Evolutionary conservation across 305 asterid species (phyloP).

Genomic region (Fraxinus platypoda): DNA sequence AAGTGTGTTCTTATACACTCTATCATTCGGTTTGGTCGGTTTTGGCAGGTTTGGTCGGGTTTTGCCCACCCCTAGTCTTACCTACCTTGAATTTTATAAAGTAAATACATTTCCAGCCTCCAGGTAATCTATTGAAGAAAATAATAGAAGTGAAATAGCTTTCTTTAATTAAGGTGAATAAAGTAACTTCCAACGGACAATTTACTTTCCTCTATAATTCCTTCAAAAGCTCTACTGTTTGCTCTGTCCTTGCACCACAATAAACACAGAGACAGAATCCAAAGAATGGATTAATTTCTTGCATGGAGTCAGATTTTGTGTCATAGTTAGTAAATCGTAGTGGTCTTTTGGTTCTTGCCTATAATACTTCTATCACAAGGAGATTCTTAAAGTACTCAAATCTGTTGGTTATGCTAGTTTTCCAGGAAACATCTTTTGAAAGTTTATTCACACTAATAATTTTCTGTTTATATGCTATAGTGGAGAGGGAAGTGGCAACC

Average conservation of each 20-base stretch:
- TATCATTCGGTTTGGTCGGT: no score
- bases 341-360: constrained; percentile 5
- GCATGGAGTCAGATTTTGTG: background rate
- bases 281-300: background rate
- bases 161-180: background rate
- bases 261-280: background rate
- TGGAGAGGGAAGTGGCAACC: constrained; percentile 99
- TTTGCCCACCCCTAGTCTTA: no score
- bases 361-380: background rate
- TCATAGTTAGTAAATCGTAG: background rate
- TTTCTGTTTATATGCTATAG: constrained; percentile 40
- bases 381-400: background rate
- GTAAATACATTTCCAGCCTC: background rate
- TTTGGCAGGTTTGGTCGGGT: no score
- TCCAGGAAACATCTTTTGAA: background rate
- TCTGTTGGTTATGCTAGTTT: constrained; percentile 9
- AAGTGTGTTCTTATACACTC: no score
- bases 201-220: background rate
- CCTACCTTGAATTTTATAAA: background rate
- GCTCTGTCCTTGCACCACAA: background rate
- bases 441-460: constrained; percentile 21
- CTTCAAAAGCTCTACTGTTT: background rate
- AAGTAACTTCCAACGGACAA: background rate
- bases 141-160: background rate
- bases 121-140: background rate